These are phyloP conservation scores for Tephrocybe rancida DNA, from an alignment of 768 basidiomycete genomes.

Conservation along the genomic window DNA sequence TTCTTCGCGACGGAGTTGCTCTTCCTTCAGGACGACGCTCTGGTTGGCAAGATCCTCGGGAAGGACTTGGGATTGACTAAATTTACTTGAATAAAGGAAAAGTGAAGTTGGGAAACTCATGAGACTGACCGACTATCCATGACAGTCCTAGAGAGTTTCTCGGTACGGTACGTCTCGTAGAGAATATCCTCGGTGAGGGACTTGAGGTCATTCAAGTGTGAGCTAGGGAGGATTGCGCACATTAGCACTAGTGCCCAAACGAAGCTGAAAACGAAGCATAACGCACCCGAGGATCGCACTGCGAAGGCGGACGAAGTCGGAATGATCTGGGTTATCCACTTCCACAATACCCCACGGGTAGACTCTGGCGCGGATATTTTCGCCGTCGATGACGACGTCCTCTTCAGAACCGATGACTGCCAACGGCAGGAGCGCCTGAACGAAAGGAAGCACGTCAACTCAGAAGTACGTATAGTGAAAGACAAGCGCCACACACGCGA, in stretches of 20 bases:
- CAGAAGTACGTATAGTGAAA: background rate
- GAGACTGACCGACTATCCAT: conserved; percentile 52
- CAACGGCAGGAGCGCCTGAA: conserved; percentile 73
- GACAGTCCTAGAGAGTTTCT: conserved; percentile 78
- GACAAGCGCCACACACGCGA: conserved; percentile 47
- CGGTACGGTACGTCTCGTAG: conserved; percentile 88
- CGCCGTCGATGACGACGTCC: conserved; percentile 79
- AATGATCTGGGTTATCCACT: conserved; percentile 91
- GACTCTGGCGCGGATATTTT: conserved; percentile 76
- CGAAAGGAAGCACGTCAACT: background rate
- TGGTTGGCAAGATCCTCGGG: conserved; percentile 90
- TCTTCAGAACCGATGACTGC: conserved; percentile 90
- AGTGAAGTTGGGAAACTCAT: background rate
- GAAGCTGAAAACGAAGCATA: conserved; percentile 28
- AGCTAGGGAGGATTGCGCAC: conserved; percentile 38
- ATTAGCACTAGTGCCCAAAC: conserved; percentile 12
- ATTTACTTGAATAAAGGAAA: background rate
- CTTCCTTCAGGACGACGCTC: conserved; percentile 86
- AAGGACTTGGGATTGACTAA: conserved; percentile 67
- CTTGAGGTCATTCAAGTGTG: conserved; percentile 86
- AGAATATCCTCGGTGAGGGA: conserved; percentile 80
- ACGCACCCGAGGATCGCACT: conserved; percentile 68
- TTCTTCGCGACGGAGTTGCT: conserved; percentile 85
- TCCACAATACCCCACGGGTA: conserved; percentile 95
- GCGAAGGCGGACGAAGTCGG: conserved; percentile 79